These are phyloP conservation scores for Solanum appendiculatum DNA, from an alignment of 257 asterid genomes.

Conservation along the genomic window DNA sequence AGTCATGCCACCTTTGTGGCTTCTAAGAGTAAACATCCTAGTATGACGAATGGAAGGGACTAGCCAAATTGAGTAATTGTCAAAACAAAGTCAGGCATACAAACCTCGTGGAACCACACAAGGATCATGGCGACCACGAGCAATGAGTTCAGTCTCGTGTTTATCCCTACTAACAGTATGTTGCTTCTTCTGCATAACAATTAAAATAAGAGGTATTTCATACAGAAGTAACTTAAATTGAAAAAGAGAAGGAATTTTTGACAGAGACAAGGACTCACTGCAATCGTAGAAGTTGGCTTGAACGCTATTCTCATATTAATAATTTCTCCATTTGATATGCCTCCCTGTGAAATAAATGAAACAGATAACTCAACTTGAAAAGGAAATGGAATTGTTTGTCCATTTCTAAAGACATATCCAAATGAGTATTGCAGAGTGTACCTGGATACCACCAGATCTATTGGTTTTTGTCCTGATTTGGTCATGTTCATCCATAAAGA, in stretches of 20 bases:
- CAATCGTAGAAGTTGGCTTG: slow-evolving; percentile 93
- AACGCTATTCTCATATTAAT: slow-evolving; percentile 85
- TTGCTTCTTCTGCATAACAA: neutral
- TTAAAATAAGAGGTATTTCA: neutral
- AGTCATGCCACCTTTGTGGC: neutral
- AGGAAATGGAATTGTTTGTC: neutral
- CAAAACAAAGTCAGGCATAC: neutral
- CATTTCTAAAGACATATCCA: neutral
- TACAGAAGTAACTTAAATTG: neutral
- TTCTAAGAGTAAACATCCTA: neutral
- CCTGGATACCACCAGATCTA: slow-evolving; percentile 96
- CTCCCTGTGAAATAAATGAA: slow-evolving; percentile 54
- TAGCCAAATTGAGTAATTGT: neutral
- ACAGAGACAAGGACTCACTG: slow-evolving; percentile 27
- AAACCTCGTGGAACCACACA: neutral
- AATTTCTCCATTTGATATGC: slow-evolving; percentile 93
- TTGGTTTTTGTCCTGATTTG: slow-evolving; percentile 79
- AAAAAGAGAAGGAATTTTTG: neutral
- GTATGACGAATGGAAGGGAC: neutral
- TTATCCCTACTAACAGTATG: neutral
- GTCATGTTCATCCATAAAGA: slow-evolving; percentile 67
- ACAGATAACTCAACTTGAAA: neutral
- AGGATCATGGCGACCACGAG: neutral
- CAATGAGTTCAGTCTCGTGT: neutral
- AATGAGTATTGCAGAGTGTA: neutral